phyloP scores from a whole-genome alignment of 2,329 filamentous ascomycete species.

The Daldinia eschscholtzii region DNA sequence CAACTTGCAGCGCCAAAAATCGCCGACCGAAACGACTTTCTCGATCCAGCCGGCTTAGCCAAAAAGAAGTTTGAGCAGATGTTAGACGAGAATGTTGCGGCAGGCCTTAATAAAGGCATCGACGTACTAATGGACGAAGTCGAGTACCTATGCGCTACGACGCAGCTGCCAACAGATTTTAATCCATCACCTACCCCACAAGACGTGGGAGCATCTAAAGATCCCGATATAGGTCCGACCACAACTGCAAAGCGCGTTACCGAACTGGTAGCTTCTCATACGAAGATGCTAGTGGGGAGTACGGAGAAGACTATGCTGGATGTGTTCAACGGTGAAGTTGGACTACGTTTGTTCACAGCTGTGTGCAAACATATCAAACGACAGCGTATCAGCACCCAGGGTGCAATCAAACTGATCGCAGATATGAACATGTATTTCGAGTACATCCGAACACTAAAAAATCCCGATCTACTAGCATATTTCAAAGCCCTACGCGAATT shows the following conservation, averaged over 20 bases:
- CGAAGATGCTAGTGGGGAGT: conserved; percentile 90
- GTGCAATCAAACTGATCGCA: conserved; percentile 91
- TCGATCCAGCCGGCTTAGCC: conserved; percentile 89
- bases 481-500: conserved; percentile 93
- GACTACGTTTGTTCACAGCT: conserved; percentile 88
- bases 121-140: conserved; percentile 99
- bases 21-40: conserved; percentile 92
- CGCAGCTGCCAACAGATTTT: conserved; percentile 88
- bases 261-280: conserved; percentile 88
- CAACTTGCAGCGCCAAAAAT: conserved; percentile 87
- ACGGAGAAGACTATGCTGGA: conserved; percentile 99
- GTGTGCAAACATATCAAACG: conserved; percentile 98
- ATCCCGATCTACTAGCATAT: conserved; percentile 87
- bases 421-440: conserved; percentile 95
- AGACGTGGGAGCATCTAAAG: conserved; percentile 52
- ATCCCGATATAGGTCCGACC: conserved; percentile 72
- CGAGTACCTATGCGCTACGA: conserved; percentile 92
- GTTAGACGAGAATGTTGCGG: conserved; percentile 95
- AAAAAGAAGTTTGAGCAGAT: conserved; percentile 99
- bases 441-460: conserved; percentile 84
- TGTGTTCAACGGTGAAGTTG: conserved; percentile 98
- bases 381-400: conserved; percentile 89
- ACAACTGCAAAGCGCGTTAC: conserved; percentile 84
- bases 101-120: conserved; percentile 96
- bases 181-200: conserved; percentile 71